A percentile compares a stretch with the other conserved stretches of the same genome.
Conservation (phyloP, 2,329 filamentous ascomycete genomes). For the Hymenoscyphus linearis region DNA sequence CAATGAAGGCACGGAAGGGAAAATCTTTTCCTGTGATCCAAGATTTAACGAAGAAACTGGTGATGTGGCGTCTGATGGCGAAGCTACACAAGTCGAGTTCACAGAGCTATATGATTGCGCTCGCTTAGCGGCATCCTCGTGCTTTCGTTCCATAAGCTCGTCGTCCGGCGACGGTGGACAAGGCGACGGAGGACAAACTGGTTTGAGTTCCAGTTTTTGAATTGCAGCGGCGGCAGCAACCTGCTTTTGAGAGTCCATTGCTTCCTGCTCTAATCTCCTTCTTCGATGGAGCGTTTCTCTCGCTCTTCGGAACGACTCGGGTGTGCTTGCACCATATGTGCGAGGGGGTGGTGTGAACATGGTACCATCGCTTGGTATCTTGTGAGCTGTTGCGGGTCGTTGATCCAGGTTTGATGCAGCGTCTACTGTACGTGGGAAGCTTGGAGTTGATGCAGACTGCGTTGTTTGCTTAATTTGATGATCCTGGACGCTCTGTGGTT, state of each 20-base stretch:
- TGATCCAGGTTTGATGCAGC: constrained; percentile 36
- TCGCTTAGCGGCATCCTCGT: constrained; percentile 21
- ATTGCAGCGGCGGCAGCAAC: constrained; percentile 8
- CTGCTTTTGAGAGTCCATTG: constrained; percentile 31
- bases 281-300: constrained; percentile 31
- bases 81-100: constrained; percentile 26
- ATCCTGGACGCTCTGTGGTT: constrained; percentile 23
- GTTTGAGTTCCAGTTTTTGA: constrained; percentile 26
- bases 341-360: constrained; percentile 31
- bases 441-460: constrained; percentile 26
- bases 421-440: constrained; percentile 23
- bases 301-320: constrained; percentile 37
- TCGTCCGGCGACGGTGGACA: constrained; percentile 42
- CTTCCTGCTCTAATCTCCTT: constrained; percentile 33
- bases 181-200: constrained; percentile 31
- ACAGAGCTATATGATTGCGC: constrained; percentile 29
- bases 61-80: constrained; percentile 24
- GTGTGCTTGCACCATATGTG: constrained; percentile 36
- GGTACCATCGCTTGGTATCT: constrained; percentile 35
- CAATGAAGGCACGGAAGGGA: constrained; percentile 59
- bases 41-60: constrained; percentile 43
- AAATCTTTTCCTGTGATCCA: constrained; percentile 35
- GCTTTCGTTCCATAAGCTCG: constrained; percentile 31
- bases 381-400: constrained; percentile 45
- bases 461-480: constrained; percentile 12